Evolutionary conservation across 2,329 filamentous ascomycete genomes (phyloP), one percentile per base, ranked within the genome.

Genomic region (Cercospora beticola): DNA sequence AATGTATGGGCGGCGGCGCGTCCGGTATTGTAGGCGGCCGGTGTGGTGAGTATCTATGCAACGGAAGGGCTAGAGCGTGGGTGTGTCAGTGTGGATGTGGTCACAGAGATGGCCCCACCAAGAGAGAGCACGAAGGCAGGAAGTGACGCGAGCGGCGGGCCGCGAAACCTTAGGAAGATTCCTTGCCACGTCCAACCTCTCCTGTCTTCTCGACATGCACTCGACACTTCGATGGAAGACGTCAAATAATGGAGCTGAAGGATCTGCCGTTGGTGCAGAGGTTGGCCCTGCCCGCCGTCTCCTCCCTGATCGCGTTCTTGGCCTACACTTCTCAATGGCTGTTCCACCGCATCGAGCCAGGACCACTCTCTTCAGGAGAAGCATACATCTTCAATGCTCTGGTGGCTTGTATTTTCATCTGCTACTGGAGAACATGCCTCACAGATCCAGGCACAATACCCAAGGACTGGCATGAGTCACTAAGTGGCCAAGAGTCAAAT

Each of bases 321-420:
- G 87, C 88, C 69, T 92, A 90, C 81, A 86, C 87, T 60, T 90
- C 92, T 4, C 92, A 94, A 80, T 86, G 84, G 77, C 83, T 94
- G 58, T 91, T 94, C 78, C 79, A 85, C 72, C 81, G 79, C 66
- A 77, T 86, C 69, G 84, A 87, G 36, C 83, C 85, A 1, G 88
- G 87, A 1, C 88, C 90, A 1, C 82, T 91, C 26, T 85, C 85
- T 4, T 79, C 77, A 66, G 78, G 80, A 66, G 84, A 94, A 78
- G 82, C 85, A 12, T 79, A 87, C 74, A 78, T 85, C 70, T 91
- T 94, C 81, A 94, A 95, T 81, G 65, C 77, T 36, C 82, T 92
- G 18, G 83, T 94, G 18, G 73, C 83, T 18, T 86, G 86, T 71
- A 83, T 93, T 21, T 89, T 90, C 84, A 86, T 87, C 75, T 90